Base-by-base conservation (phyloP, 768 basidiomycete species). In the Lactarius akahatsu region DNA sequence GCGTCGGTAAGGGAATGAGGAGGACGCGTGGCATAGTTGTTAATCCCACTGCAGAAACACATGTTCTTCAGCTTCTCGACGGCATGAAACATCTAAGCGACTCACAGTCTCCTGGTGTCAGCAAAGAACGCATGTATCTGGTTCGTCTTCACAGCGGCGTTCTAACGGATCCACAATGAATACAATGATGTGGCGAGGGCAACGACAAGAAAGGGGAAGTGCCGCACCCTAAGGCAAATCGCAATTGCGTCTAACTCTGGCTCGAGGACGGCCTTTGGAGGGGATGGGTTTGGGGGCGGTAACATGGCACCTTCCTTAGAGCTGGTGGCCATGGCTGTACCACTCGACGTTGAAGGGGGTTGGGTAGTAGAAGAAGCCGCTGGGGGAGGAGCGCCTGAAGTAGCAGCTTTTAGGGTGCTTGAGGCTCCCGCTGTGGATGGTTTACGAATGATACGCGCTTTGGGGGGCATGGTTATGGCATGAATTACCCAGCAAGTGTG, bases 121-220 rank as follows among this genome's bases (percentile, higher is more conserved):
- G 83, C 80, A 71, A 90, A 87, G 72, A 90, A 92, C 9, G 80
- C 78, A 70, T 90, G 88, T 18, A 92, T 80, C 72, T 91, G 85
- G 6, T 84, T 89, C 2, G 89, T 87, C 74, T 86, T 90, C 4
- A 90, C 77, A 7, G 86, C 82, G n/a, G 86, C 84, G 70, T 85
- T 85, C 89, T 81, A 62, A 64, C 43, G 38, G 34, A 20, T 32
- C 26, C 59, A 61, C 4, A 11, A 30, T 36, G 2, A 59, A 41
- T 16, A 50, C 8, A 32, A 61, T 8, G 18, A 38, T 18, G 36
- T 16, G 28, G 56, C 43, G 30, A 38, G 52, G 16, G 16, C 32
- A 32, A 52, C 28, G 18, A 38, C n/a, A 30, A 8, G 47, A 23
- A 23, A 26, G 28, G 18, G 34, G 15, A 28, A 38, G 15, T 54